phyloP scores from a whole-genome alignment of 371 early-diverging fungal genomes.

The Mucor mucedo region DNA sequence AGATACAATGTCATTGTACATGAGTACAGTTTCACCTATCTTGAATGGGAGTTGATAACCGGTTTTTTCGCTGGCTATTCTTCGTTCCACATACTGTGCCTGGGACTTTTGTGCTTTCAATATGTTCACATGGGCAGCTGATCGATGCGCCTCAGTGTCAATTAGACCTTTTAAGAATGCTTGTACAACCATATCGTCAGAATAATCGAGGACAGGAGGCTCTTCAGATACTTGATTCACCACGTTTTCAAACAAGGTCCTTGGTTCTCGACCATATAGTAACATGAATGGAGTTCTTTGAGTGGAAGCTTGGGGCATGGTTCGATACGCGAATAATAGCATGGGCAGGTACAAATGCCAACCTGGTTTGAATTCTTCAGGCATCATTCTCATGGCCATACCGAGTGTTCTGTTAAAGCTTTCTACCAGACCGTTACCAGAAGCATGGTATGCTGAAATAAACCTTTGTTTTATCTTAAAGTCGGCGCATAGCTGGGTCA shows the following conservation, averaged over 20 bases:
- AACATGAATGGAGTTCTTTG: conserved; percentile 3
- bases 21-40: too few species aligned
- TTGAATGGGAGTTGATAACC: too few species aligned
- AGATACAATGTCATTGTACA: too few species aligned
- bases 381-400: neutral
- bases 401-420: neutral
- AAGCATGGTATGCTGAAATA: neutral
- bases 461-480: neutral
- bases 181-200: too few species aligned
- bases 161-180: too few species aligned
- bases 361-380: neutral
- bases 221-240: too few species aligned
- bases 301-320: conserved; percentile 3
- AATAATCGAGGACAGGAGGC: too few species aligned
- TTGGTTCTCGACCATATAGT: conserved; percentile 2
- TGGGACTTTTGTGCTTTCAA: too few species aligned
- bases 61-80: too few species aligned
- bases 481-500: neutral
- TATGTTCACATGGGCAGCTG: too few species aligned
- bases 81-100: too few species aligned
- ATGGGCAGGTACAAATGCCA: conserved; percentile 6
- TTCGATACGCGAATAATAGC: conserved; percentile 2
- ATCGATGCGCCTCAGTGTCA: too few species aligned
- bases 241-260: conserved; percentile 1
- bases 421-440: neutral